Evolutionary conservation across 208 protist genomes (phyloP), one percentile per base, ranked within the genome.

Genomic region (Balamuthia mandrillaris): DNA sequence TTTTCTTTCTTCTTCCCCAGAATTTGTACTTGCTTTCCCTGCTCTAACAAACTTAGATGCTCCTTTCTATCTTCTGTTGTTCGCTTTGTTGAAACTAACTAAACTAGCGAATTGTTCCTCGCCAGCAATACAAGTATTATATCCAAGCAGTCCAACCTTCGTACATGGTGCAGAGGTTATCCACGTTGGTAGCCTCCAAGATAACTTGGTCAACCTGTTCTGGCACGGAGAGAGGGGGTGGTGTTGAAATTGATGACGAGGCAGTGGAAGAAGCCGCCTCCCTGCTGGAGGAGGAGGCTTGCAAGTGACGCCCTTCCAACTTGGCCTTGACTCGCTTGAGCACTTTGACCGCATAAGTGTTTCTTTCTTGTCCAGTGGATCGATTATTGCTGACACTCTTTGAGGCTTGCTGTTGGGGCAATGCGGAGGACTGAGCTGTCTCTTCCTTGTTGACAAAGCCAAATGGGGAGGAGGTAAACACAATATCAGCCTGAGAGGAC

Each of bases 81-180:
- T n/a, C n/a, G n/a, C n/a, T n/a, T n/a, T n/a, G n/a, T n/a, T n/a
- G n/a, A n/a, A n/a, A n/a, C n/a, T n/a, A n/a, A n/a, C n/a, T n/a
- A n/a, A n/a, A n/a, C n/a, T n/a, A n/a, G n/a, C n/a, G n/a, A n/a
- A n/a, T n/a, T n/a, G n/a, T n/a, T n/a, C n/a, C n/a, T n/a, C n/a
- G n/a, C n/a, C n/a, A n/a, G n/a, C n/a, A n/a, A n/a, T 60, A 60
- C 75, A 21, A 75, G 27, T 21, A 39, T 86, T 41, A 88, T 14
- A 88, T 88, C 85, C 85, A 88, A 10, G 85, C 56, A 10, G 70
- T 88, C 85, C 85, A 88, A 14, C 85, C 85, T 77, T 88, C 85
- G 61, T 88, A 88, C 85, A 88, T 88, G 35, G 58, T 21, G 41
- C 77, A 66, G 33, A 88, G 33, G 31, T 78, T 47, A n/a, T 88